A percentile compares a stretch with the other conserved stretches of the same genome.
Evolutionary conservation across 495 filamentous ascomycete species (phyloP).

Genomic region (Penicillium alfredii): DNA sequence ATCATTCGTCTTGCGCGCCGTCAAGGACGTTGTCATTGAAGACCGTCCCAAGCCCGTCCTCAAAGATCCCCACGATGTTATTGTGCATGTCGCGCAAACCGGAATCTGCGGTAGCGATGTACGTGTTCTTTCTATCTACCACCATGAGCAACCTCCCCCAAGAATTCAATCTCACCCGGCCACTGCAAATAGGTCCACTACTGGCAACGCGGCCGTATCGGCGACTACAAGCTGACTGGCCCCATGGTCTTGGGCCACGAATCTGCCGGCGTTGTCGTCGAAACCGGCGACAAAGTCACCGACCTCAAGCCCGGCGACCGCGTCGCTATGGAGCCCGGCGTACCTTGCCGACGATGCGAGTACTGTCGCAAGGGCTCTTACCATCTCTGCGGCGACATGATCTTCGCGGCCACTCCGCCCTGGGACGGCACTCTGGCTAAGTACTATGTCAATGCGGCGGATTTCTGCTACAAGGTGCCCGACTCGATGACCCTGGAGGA

Average conservation of each 20-base stretch:
- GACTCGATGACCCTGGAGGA: constrained; percentile 63
- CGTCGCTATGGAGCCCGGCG: no score
- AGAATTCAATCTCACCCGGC: no score
- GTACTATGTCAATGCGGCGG: constrained; percentile 65
- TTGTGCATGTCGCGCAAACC: constrained; percentile 37
- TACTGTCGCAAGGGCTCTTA: constrained; percentile 65
- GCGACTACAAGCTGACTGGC: constrained; percentile 26
- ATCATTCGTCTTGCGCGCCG: constrained; percentile 33
- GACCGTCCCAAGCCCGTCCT: constrained; percentile 30
- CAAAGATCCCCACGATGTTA: constrained; percentile 29
- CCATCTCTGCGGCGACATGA: constrained; percentile 73
- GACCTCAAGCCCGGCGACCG: constrained; percentile 57
- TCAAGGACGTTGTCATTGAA: constrained; percentile 33
- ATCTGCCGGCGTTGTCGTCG: constrained; percentile 56
- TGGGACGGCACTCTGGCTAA: constrained; percentile 65
- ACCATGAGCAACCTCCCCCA: no score
- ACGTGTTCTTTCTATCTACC: no score
- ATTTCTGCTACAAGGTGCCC: constrained; percentile 76
- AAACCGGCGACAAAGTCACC: constrained; percentile 46
- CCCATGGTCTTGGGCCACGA: constrained; percentile 66
- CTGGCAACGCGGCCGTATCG: constrained; percentile 45
- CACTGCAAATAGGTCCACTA: constrained; percentile 56
- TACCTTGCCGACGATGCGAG: constrained; percentile 70
- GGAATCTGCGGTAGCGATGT: no score
- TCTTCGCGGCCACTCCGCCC: constrained; percentile 73